phyloP scores from a whole-genome alignment of 345 rosid genomes.

The Kernera saxatilis region DNA sequence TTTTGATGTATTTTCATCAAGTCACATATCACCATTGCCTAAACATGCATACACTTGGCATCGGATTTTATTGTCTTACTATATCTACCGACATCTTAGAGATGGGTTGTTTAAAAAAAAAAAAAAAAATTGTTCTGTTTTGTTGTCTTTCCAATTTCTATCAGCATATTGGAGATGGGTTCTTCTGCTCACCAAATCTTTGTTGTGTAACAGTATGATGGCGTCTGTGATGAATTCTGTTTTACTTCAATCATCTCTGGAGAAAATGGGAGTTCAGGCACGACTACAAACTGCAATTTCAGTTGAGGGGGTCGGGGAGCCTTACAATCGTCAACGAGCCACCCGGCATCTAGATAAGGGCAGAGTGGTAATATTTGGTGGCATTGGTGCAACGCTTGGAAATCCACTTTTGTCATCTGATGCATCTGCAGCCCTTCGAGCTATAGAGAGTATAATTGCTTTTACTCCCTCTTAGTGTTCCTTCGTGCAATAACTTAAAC shows the following conservation, averaged over 20 bases:
- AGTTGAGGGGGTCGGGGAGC: slow-evolving; percentile 76
- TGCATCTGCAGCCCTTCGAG: slow-evolving; percentile 85
- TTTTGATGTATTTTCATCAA: not conserved
- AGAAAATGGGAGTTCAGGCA: slow-evolving; percentile 67
- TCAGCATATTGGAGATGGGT: not conserved
- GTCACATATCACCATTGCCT: not conserved
- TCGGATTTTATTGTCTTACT: not conserved
- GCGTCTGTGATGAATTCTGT: slow-evolving; percentile 88
- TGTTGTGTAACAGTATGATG: slow-evolving; percentile 62
- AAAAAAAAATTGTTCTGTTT: no score
- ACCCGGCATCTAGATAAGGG: slow-evolving; percentile 89
- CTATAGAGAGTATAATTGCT: slow-evolving; percentile 62
- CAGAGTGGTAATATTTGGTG: slow-evolving; percentile 91
- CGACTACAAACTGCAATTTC: slow-evolving; percentile 72
- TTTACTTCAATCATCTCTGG: slow-evolving; percentile 81
- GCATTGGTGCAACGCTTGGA: slow-evolving; percentile 80
- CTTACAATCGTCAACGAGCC: slow-evolving; percentile 71
- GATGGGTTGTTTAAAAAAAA: no score
- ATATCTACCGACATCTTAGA: not conserved
- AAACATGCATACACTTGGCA: not conserved
- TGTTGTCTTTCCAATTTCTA: not conserved
- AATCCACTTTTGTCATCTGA: slow-evolving; percentile 89
- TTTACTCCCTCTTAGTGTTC: not conserved
- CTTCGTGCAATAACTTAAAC: not conserved
- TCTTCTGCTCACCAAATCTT: slow-evolving; percentile 4